Evolutionary conservation across 2,329 filamentous ascomycete species (phyloP), one percentile per base, ranked within the genome.

Genomic region (Boeremia lycopersici): DNA sequence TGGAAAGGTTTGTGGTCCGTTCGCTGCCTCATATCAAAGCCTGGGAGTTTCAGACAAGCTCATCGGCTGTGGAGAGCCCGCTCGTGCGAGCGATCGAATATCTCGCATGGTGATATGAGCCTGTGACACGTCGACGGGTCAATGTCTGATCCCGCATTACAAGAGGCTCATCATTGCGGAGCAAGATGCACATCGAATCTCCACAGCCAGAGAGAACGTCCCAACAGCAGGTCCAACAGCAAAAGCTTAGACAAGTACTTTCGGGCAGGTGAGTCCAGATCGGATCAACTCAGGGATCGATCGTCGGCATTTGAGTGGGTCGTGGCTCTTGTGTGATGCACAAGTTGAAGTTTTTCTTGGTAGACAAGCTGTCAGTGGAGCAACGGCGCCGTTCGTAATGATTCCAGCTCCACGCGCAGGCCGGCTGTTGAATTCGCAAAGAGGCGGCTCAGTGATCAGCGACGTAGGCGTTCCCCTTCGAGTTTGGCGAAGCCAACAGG

Each of bases 211-310:
- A 46, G 23, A 48, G 48, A 30, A 45, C 23, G 45, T 47, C 48
- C 48, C 56, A 56, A 56, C 46, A 56, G 50, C 48, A 48, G 36
- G 30, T 28, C 41, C 42, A 38, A 31, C 46, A 47, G 35, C 26
- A 39, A 19, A 53, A 50, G 45, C 53, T 55, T 61, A 64, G 57
- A 67, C 61, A 61, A 50, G 50, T 26, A 41, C 43, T 43, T 23
- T 28, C 41, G n/a, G 40, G 43, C 42, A 42, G 45, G 13, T 7
- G 31, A 56, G 57, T 60, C 65, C 54, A 67, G 67, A 68, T 61
- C 58, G 35, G 67, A 70, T 70, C 61, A 48, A 54, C 65, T 56
- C 60, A 63, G 58, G 60, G 60, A 59, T 49, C 42, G 46, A 40
- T 43, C 47, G 8, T 23, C 42, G 10, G 46, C 52, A 31, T 41